Evolutionary conservation across 495 filamentous ascomycete genomes (phyloP), one percentile per base, ranked within the genome.

Genomic region (Penicillium ochrochloron): DNA sequence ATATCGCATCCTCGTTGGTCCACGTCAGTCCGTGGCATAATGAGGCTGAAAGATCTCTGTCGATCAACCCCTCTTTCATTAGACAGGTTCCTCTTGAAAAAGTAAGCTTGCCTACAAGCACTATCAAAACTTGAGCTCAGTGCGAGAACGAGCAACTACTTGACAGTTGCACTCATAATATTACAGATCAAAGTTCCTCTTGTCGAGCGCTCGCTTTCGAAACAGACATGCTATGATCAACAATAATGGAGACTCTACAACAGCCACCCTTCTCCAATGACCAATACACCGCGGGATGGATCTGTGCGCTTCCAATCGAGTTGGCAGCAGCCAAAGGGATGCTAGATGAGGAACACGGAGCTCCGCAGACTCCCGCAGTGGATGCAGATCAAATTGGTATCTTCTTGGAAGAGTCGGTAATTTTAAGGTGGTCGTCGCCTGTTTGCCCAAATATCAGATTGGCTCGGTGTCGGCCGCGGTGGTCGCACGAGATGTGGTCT

Each of bases 401-500:
- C 37, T 41, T 41, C 37, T 41, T 41, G 37, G 37, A 17, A 41
- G 15, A 17, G 12, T 41, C 37, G 37, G 42, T 19, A 19, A 21
- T 44, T 44, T 19, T n/a, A 21, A 44, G 19, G 42, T 44, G 7
- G 42, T 44, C 9, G 42, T 44, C 42, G 42, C 42, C 3, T 44
- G 42, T 15, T 44, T 44, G 42, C 42, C 37, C 14, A 41, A 41
- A 5, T 14, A 41, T 41, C 37, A 41, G 15, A 41, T 41, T 41
- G 14, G 37, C 15, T 41, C 37, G 2, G 37, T 17, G 5, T 67
- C 76, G 39, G 79, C 80, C 3, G 70, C 76, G 9, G 75, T 62
- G 12, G 75, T 77, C 44, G 77, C 77, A 17, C 73, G 61, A 19
- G 59, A 81, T 19, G 75, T 84, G 79, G 35, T 70, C 3, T 60